Base-by-base conservation (phyloP, 2,329 filamentous ascomycete genomes). In the Alternaria consortialis region DNA sequence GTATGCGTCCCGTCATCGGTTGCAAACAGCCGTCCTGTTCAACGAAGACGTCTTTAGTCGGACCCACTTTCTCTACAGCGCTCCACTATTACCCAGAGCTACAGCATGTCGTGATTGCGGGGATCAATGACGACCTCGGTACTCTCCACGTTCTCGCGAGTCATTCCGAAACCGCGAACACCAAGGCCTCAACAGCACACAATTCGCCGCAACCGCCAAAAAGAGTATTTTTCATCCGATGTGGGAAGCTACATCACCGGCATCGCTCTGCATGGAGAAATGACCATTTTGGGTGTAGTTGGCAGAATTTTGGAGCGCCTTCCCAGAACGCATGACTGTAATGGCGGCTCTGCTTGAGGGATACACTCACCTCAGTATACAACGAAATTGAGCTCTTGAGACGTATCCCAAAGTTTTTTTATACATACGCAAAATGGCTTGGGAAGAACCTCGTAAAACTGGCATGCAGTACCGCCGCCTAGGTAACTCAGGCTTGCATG, bases 401-500 rank as follows among this genome's bases (percentile, higher is more conserved):
- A 12, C 29, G 11, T 1, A 29, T 34, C 43, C 50, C 40, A 4
- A 11, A n/a, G 20, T 29, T 9, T 1, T 2, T 9, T 20, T 20
- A 53, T 11, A 36, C 31, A 5, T 5, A 43, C 60, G 40, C 48
- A 52, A 63, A 17, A 73, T 74, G 71, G 72, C 72, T 40, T 74
- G 71, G 72, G 65, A 73, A 66, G 72, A 74, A 66, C 72, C 72
- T 34, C 61, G 72, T 15, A 72, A 73, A 37, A 74, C 72, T n/a
- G 72, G 72, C n/a, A 74, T 74, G 72, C 67, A 89, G 70, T 92
- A 92, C 79, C 88, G 90, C 69, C 87, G 87, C 79, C 84, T 92
- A 9, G 90, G 91, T 69, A 87, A 87, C 48, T 91, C 90, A 11
- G 90, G 91, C 51, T 84, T 93, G 27, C 88, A 92, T 76, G 90